These are phyloP conservation scores for Talaromyces wortmannii DNA, from an alignment of 495 filamentous ascomycete genomes.

Conservation along the genomic window DNA sequence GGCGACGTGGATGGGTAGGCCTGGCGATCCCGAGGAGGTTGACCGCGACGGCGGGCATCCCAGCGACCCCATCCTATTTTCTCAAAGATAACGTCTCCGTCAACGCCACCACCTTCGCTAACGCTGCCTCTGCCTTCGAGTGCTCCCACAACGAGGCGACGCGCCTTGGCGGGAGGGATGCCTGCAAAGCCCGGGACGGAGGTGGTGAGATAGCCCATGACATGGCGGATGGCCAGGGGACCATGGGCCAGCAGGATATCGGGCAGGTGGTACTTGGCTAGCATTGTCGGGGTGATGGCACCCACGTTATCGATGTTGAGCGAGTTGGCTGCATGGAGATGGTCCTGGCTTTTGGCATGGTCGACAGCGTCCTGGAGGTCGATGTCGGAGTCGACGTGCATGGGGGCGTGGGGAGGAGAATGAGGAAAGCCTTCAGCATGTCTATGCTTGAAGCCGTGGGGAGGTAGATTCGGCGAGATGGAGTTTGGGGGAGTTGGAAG, in stretches of 20 bases:
- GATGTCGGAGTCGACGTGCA: constrained; percentile 79
- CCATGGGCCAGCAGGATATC: constrained; percentile 85
- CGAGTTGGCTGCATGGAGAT: constrained; percentile 17
- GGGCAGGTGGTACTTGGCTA: constrained; percentile 88
- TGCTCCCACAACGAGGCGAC: constrained; percentile 79
- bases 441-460: constrained; percentile 65
- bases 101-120: constrained; percentile 53
- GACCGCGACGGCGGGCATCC: constrained; percentile 73
- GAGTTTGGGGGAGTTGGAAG: constrained; percentile 95
- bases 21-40: constrained; percentile 45
- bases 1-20: constrained; percentile 35
- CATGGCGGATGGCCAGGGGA: constrained; percentile 85
- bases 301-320: constrained; percentile 63
- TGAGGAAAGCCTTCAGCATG: constrained; percentile 33
- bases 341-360: constrained; percentile 36
- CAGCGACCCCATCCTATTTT: constrained; percentile 98
- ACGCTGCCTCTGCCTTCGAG: constrained; percentile 67
- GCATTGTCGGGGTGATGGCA: constrained; percentile 75
- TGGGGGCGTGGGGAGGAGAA: constrained; percentile 46
- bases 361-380: constrained; percentile 69
- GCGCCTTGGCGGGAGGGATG: constrained; percentile 86
- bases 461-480: constrained; percentile 82
- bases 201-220: constrained; percentile 89
- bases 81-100: constrained; percentile 81
- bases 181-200: constrained; percentile 88